Evolutionary conservation across 176 grass and related monocot genomes (phyloP).

Genomic region (Chloris gayana): DNA sequence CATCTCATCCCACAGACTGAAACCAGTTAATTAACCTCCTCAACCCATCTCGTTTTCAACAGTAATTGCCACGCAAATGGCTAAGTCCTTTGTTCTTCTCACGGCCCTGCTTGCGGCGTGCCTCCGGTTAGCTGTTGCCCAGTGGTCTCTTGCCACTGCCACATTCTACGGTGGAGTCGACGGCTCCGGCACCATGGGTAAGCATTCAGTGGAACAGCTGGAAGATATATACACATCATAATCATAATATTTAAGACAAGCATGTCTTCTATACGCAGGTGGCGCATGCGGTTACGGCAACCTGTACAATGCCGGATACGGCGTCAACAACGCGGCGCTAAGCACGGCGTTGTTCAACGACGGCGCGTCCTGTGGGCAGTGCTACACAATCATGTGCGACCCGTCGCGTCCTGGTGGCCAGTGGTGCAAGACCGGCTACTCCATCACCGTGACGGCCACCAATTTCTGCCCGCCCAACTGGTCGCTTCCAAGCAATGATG

Average conservation of each 20-base stretch:
- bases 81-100: not conserved
- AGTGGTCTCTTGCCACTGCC: not conserved
- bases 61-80: not conserved
- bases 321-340: not conserved
- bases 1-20: conserved; percentile 9
- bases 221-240: too few species aligned
- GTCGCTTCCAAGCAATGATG: conserved; percentile 20
- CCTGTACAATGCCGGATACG: not conserved
- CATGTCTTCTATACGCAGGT: too few species aligned
- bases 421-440: conserved; percentile 1
- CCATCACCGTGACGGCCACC: conserved; percentile 44
- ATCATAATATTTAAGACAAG: too few species aligned
- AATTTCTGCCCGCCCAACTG: conserved; percentile 57
- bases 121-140: not conserved
- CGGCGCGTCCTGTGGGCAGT: not conserved
- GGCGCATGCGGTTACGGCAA: not conserved
- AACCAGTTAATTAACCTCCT: not conserved
- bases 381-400: not conserved
- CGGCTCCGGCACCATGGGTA: conserved; percentile 60
- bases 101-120: not conserved
- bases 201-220: not conserved
- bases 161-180: conserved; percentile 51
- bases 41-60: not conserved
- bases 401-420: not conserved
- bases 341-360: not conserved